phyloP scores from a whole-genome alignment of 2,329 filamentous ascomycete genomes.

The Periglandula ipomoeae region DNA sequence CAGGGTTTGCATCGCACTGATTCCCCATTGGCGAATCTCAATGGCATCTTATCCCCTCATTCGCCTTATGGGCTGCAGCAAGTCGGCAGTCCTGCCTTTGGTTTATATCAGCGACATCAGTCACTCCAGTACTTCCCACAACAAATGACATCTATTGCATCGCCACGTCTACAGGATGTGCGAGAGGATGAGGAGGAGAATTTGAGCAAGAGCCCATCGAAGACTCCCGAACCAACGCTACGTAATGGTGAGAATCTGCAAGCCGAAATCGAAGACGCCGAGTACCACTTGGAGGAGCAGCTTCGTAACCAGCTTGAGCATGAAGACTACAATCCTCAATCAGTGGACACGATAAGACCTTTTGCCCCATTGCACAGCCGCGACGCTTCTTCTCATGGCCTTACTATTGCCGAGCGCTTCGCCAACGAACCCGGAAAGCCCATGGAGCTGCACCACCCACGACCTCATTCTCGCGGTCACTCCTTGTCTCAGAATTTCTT shows the following conservation, averaged over 20 bases:
- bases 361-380: slow-evolving; percentile 27
- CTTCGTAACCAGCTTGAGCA: slow-evolving; percentile 72
- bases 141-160: slow-evolving; percentile 45
- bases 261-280: slow-evolving; percentile 74
- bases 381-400: slow-evolving; percentile 41
- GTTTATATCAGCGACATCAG: slow-evolving; percentile 47
- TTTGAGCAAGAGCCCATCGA: slow-evolving; percentile 40
- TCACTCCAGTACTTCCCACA: slow-evolving; percentile 49
- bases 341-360: slow-evolving; percentile 15
- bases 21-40: slow-evolving; percentile 51
- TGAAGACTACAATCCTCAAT: slow-evolving; percentile 62
- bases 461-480: slow-evolving; percentile 65
- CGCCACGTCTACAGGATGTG: slow-evolving; percentile 60
- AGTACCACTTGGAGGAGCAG: slow-evolving; percentile 76
- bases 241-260: slow-evolving; percentile 63
- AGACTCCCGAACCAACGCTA: slow-evolving; percentile 40
- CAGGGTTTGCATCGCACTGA: slow-evolving; percentile 45
- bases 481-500: slow-evolving; percentile 61
- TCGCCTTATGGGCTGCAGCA: slow-evolving; percentile 46
- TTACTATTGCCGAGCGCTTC: slow-evolving; percentile 40
- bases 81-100: slow-evolving; percentile 30
- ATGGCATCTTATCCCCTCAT: slow-evolving; percentile 51
- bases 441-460: slow-evolving; percentile 58
- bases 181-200: slow-evolving; percentile 64
- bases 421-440: slow-evolving; percentile 44